Percentiles rank a stretch among this genome's conserved stretches.
phyloP scores from a whole-genome alignment of 2,329 filamentous ascomycete genomes.

The Sarocladium oryzae region DNA sequence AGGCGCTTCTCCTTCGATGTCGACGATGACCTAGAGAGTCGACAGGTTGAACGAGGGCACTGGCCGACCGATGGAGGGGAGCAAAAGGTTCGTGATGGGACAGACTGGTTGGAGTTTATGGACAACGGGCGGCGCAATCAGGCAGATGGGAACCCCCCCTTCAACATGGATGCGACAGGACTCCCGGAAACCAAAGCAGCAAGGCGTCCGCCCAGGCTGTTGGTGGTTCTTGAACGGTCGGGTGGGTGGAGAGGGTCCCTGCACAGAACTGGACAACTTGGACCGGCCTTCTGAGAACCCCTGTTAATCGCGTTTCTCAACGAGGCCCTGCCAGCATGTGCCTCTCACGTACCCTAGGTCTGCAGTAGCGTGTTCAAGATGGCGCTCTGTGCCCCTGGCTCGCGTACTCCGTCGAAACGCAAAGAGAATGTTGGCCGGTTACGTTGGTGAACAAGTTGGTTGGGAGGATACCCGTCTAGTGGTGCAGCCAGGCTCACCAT shows the following conservation, averaged over 20 bases:
- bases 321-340: neutral
- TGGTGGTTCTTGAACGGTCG: neutral
- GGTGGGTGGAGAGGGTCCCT: neutral
- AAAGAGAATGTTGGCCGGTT: neutral
- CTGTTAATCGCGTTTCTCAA: neutral
- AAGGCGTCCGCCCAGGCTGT: conserved; percentile 8
- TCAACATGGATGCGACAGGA: conserved; percentile 5
- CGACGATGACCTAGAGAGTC: neutral
- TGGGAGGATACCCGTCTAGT: neutral
- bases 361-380: conserved; percentile 3
- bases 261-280: conserved; percentile 2
- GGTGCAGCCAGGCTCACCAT: too few species aligned
- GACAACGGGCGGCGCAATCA: conserved; percentile 7
- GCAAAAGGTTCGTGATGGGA: neutral
- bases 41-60: neutral
- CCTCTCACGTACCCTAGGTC: neutral
- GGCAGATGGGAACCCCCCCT: conserved; percentile 3
- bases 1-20: conserved; percentile 5
- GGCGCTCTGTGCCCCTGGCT: neutral
- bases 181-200: conserved; percentile 1
- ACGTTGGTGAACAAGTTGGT: neutral
- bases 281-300: neutral
- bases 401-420: neutral
- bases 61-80: neutral
- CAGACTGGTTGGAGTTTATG: conserved; percentile 1